Evolutionary conservation across 2,329 filamentous ascomycete species (phyloP).

Genomic region (Dendrostoma leiphaemia): DNA sequence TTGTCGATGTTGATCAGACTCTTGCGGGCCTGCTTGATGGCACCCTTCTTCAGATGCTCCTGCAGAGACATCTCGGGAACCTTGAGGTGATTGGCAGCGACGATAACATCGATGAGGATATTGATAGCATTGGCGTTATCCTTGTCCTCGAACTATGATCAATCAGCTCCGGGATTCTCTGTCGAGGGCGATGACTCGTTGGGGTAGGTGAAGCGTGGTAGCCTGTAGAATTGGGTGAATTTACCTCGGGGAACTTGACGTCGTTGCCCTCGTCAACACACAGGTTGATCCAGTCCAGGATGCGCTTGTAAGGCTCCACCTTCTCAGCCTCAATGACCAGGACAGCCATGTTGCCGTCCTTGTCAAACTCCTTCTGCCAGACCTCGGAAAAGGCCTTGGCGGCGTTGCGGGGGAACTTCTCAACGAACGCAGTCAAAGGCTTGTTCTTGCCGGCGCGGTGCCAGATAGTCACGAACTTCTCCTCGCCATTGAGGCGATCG

Average conservation of each 20-base stretch:
- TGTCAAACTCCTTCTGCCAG: constrained; percentile 15
- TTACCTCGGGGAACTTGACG: constrained; percentile 18
- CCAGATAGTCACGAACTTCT: constrained; percentile 13
- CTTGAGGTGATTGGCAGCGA: constrained; percentile 9
- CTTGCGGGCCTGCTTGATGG: constrained; percentile 12
- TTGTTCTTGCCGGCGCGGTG: neutral
- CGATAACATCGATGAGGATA: constrained; percentile 13
- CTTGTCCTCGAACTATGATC: constrained; percentile 2
- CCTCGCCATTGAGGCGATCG: constrained; percentile 5
- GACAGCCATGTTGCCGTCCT: neutral
- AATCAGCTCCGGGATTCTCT: too few relatives aligned
- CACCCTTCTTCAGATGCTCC: constrained; percentile 15
- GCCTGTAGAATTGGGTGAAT: neutral
- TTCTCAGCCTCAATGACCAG: constrained; percentile 10
- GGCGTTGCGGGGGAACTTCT: constrained; percentile 7
- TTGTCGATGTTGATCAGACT: constrained; percentile 6
- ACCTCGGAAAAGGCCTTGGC: constrained; percentile 5
- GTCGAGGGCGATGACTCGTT: too few relatives aligned
- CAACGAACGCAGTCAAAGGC: neutral
- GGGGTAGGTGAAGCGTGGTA: neutral
- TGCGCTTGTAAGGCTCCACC: constrained; percentile 3
- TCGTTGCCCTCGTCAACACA: constrained; percentile 18
- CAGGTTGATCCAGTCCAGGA: constrained; percentile 16
- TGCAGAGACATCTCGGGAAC: constrained; percentile 18
- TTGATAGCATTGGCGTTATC: constrained; percentile 11